Evolutionary conservation across 2,329 filamentous ascomycete genomes (phyloP).

Genomic region (Fulvia fulva): DNA sequence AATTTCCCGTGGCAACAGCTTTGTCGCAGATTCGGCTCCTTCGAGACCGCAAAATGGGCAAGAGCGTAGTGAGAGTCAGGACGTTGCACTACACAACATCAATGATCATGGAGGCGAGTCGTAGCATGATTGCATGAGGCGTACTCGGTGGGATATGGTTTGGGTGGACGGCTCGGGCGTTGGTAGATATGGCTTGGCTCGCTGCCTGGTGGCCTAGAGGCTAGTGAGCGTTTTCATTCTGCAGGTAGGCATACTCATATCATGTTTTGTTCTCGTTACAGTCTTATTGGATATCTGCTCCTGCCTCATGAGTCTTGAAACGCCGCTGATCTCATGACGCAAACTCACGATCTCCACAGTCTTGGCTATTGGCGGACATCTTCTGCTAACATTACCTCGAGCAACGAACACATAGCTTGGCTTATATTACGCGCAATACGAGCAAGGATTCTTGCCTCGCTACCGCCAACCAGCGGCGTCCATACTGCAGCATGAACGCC

Average conservation of each 20-base stretch:
- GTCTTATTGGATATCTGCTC: no score
- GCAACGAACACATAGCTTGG: neutral
- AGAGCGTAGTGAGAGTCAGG: conserved; percentile 41
- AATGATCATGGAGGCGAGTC: conserved; percentile 12
- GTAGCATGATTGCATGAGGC: neutral
- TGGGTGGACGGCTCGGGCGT: neutral
- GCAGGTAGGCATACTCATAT: neutral
- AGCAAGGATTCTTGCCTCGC: neutral
- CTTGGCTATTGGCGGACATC: neutral
- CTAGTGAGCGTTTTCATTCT: neutral
- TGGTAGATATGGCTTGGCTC: neutral
- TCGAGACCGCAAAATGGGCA: conserved; percentile 10
- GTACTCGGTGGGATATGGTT: neutral
- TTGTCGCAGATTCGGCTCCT: conserved; percentile 9
- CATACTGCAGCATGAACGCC: neutral
- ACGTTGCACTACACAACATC: conserved; percentile 52
- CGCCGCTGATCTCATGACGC: neutral
- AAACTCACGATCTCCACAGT: neutral
- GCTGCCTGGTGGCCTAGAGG: neutral
- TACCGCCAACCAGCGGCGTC: no score
- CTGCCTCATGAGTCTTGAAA: no score
- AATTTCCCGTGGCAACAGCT: conserved; percentile 41
- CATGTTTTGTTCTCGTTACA: neutral
- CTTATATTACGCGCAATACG: neutral
- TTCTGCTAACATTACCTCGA: conserved; percentile 7